Evolutionary conservation across 345 rosid genomes (phyloP).

Genomic region (Tarenaya hassleriana): DNA sequence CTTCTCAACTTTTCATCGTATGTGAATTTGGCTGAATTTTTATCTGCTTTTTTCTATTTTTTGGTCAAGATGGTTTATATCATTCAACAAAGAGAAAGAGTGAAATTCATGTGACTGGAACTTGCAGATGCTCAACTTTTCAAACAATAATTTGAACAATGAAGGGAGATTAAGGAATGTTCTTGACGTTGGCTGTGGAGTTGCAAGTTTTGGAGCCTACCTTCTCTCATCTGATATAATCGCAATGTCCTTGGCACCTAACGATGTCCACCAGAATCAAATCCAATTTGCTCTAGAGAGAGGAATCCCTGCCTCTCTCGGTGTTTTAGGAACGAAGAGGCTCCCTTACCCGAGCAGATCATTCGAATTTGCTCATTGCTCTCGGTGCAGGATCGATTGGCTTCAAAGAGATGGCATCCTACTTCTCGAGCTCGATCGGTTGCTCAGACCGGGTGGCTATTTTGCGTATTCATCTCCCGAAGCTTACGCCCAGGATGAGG

Average conservation of each 20-base stretch:
- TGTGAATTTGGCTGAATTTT: too few species aligned
- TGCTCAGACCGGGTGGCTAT: conserved; percentile 97
- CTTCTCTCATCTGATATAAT: conserved; percentile 81
- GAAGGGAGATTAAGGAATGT: conserved; percentile 80
- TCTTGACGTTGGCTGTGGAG: conserved; percentile 98
- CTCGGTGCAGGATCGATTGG: conserved; percentile 98
- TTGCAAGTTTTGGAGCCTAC: conserved; percentile 97
- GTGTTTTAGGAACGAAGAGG: conserved; percentile 91
- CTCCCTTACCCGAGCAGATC: conserved; percentile 99
- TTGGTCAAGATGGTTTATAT: too few species aligned
- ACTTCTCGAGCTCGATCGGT: conserved; percentile 93
- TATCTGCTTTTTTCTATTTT: neutral
- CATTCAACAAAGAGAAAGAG: neutral
- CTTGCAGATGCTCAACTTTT: conserved; percentile 91
- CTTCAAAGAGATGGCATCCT: conserved; percentile 97
- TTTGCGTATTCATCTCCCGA: conserved; percentile 99
- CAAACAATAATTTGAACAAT: conserved; percentile 57
- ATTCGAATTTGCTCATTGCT: conserved; percentile 94
- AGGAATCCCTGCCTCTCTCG: conserved; percentile 98
- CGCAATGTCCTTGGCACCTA: conserved; percentile 91
- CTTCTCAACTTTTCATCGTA: too few species aligned
- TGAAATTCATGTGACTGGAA: conserved; percentile 8
- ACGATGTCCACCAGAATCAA: conserved; percentile 99
- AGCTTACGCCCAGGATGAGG: conserved; percentile 97
- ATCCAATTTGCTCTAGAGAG: conserved; percentile 97